These are phyloP conservation scores for Amylostereum chailletii DNA, from an alignment of 1,284 basidiomycete genomes.

Conservation along the genomic window DNA sequence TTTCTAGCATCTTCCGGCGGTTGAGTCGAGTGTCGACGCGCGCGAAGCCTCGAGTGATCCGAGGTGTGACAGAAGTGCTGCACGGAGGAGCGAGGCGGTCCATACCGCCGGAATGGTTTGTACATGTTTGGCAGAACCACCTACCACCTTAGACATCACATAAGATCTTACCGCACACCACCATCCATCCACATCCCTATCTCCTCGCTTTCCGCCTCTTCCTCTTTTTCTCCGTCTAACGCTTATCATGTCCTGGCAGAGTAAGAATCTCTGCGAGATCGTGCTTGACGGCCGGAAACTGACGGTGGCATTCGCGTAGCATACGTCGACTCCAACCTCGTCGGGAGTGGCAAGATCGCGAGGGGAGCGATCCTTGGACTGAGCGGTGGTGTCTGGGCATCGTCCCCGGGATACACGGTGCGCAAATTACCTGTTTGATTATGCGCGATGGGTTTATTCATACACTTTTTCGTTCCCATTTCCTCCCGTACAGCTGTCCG, in stretches of 20 bases:
- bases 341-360: constrained; percentile 69
- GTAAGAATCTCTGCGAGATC: constrained; percentile 14
- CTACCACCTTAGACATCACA: too few relatives aligned
- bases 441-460: constrained; percentile 1
- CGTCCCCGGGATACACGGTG: constrained; percentile 68
- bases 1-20: too few relatives aligned
- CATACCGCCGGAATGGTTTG: too few relatives aligned
- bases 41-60: too few relatives aligned
- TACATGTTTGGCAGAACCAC: too few relatives aligned
- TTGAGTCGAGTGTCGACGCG: too few relatives aligned
- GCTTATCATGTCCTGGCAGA: constrained; percentile 27
- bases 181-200: neutral
- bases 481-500: constrained; percentile 44
- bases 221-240: neutral
- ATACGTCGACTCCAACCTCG: constrained; percentile 84
- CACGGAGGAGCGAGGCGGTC: too few relatives aligned
- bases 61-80: too few relatives aligned
- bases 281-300: neutral
- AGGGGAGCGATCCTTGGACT: constrained; percentile 83
- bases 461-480: neutral
- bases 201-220: neutral
- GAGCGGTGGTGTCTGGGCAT: constrained; percentile 85
- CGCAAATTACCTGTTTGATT: constrained; percentile 17
- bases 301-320: constrained; percentile 30
- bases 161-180: neutral